Evolutionary conservation across 768 basidiomycete genomes (phyloP), one percentile per base, ranked within the genome.

Genomic region (Boletus subparvulus): DNA sequence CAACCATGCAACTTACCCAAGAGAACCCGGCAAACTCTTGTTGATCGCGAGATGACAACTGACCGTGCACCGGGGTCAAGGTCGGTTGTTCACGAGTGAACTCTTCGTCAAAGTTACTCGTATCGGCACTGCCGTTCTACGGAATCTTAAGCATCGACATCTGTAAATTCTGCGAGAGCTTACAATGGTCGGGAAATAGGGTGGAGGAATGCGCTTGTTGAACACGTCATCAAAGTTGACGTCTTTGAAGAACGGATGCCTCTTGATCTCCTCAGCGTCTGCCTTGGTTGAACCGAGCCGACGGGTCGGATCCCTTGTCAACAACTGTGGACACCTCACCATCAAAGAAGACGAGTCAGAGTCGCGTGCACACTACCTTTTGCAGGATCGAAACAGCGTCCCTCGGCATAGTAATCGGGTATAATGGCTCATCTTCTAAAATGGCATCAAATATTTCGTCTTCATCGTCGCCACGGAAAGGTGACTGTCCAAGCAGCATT

Each of bases 391-490:
- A 93, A 44, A 98, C 95, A 8, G 94, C 94, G 65, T 98, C 96
- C 51, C 93, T 82, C 9, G 95, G 97, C 97, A 99, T 99, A 7
- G 97, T 98, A 63, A 99, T 98, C 3, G 97, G 97, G 74, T 98
- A 99, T 58, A 99, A 71, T 28, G 95, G 96, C 71, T 98, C 97
- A 68, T 99, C 97, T 73, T 98, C 97, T 33, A 99, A 75, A 64
- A 99, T 98, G 40, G 97, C 97, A 72, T 99, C 97, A 71, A 98
- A 99, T 57, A 99, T 98, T 79, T 99, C 97, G 68, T 99, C 97
- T 72, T 98, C 97, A 63, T 98, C 97, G 65, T 99, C 97, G 55
- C 97, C 97, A 44, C 95, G 88, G 88, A 99, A 99, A 4, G 97
- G 97, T 6, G 97, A 98, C 75, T 98, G 97, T 45, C 97, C 97